Evolutionary conservation across 768 basidiomycete genomes (phyloP), one percentile per base, ranked within the genome.

Genomic region (Leccinum disarticulatum): DNA sequence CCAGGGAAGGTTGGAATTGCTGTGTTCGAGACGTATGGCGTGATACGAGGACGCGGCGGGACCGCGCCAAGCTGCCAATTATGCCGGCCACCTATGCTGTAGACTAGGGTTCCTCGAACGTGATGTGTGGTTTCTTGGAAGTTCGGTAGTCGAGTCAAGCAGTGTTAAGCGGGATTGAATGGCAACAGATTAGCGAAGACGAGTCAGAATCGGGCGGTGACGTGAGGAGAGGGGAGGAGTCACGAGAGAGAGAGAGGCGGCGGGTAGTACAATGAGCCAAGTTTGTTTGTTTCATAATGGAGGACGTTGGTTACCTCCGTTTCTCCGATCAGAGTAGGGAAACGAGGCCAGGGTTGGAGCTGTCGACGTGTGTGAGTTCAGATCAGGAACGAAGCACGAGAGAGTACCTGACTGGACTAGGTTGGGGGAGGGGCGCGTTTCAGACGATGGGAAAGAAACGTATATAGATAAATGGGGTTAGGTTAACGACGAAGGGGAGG

Each of bases 251-350:
- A 48, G 9, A 28, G 47, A 48, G 25, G 53, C 59, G 46, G 59
- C 52, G 47, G 35, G 54, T 43, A 19, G 31, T 19, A 41, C 27
- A 28, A 51, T 52, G 56, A 27, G 43, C 19, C 43, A 43, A 19
- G 19, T 46, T 46, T 46, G 43, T 22, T 46, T 46, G 43, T 46
- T 46, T 46, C 43, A 64, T 58, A 64, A 64, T 51, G 48, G 35
- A 46, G n/a, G 33, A 35, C 53, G 58, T 43, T 49, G 4, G 58
- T 63, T 69, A 67, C 46, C 62, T 68, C 68, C 67, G 67, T 70
- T 38, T 22, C 55, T 52, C 68, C 61, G 67, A 58, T 69, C 52
- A 10, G 49, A 56, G 35, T 41, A 35, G 43, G 25, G 38, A 43
- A 35, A 13, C 22, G 49, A 27, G 25, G 49, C 11, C 9, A 46